phyloP scores from a whole-genome alignment of 2,329 filamentous ascomycete genomes.

The Trichophaea hybrida region DNA sequence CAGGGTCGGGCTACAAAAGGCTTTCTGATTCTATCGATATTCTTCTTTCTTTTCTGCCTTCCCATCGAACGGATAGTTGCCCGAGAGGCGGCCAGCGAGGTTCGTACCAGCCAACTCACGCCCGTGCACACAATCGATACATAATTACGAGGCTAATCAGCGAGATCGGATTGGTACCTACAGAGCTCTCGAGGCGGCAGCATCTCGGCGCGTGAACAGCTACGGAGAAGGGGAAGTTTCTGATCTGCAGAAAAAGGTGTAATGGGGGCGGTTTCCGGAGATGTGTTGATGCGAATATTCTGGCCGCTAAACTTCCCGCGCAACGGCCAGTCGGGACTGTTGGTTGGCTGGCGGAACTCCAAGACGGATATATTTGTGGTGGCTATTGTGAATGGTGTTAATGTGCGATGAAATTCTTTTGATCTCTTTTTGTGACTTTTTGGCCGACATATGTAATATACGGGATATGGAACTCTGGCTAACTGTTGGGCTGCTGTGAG shows the following conservation, averaged over 20 bases:
- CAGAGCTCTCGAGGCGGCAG: constrained; percentile 70
- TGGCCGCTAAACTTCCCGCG: constrained; percentile 79
- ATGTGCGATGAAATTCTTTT: constrained; percentile 43
- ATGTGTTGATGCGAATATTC: constrained; percentile 95
- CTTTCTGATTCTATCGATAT: constrained; percentile 63
- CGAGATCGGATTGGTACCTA: neutral
- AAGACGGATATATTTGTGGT: constrained; percentile 81
- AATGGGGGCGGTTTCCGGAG: constrained; percentile 1
- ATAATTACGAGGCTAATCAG: neutral
- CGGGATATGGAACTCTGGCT: neutral
- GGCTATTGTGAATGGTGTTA: constrained; percentile 75
- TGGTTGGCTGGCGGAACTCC: constrained; percentile 94
- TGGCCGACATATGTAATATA: neutral
- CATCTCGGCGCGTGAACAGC: constrained; percentile 87
- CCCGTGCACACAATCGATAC: constrained; percentile 16
- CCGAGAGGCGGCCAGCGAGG: constrained; percentile 49
- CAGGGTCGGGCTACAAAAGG: constrained; percentile 76
- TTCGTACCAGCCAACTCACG: neutral
- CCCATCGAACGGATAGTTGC: constrained; percentile 72
- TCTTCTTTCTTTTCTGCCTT: constrained; percentile 72
- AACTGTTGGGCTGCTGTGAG: constrained; percentile 18
- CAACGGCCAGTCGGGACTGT: constrained; percentile 61
- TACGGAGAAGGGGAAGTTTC: constrained; percentile 88
- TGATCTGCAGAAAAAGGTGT: constrained; percentile 33
- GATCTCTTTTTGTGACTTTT: neutral